phyloP scores from a whole-genome alignment of 179 eudicot species.

The Spinacia oleracea region DNA sequence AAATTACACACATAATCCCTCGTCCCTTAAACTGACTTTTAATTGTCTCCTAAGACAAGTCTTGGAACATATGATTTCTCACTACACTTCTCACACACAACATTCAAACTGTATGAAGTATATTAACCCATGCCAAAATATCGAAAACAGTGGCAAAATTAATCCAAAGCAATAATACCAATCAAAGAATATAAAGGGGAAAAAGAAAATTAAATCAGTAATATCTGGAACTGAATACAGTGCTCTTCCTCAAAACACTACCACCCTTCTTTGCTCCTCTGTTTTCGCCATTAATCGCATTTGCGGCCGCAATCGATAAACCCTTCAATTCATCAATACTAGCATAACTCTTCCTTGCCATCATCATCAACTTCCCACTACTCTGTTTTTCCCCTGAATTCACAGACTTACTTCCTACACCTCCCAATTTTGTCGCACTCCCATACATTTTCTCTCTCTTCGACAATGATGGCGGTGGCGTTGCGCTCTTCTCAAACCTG shows the following conservation, averaged over 20 bases:
- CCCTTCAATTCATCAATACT: conserved; percentile 71
- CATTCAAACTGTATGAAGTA: not conserved
- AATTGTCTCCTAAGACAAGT: too few species aligned
- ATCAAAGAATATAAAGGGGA: not conserved
- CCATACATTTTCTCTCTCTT: conserved; percentile 53
- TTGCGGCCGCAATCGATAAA: conserved; percentile 48
- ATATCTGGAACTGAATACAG: conserved; percentile 54
- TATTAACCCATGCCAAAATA: conserved; percentile 1
- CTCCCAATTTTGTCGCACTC: conserved; percentile 37
- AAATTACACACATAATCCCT: not conserved
- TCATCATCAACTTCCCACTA: conserved; percentile 35
- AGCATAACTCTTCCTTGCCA: conserved; percentile 81
- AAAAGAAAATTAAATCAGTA: conserved; percentile 31
- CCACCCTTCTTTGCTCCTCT: conserved; percentile 41
- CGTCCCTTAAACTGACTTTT: too few species aligned
- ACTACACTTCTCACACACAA: not conserved
- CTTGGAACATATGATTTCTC: not conserved
- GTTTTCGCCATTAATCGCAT: conserved; percentile 54
- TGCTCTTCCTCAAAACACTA: conserved; percentile 35
- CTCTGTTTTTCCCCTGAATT: conserved; percentile 60
- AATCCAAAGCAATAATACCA: not conserved
- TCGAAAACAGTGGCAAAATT: conserved; percentile 26
- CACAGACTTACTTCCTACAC: conserved; percentile 43
- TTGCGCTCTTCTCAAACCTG: conserved; percentile 27
- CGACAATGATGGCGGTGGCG: conserved; percentile 36